These are phyloP conservation scores for Nothophaeocryptopus gaeumannii DNA, from an alignment of 2,329 filamentous ascomycete species.

Conservation along the genomic window DNA sequence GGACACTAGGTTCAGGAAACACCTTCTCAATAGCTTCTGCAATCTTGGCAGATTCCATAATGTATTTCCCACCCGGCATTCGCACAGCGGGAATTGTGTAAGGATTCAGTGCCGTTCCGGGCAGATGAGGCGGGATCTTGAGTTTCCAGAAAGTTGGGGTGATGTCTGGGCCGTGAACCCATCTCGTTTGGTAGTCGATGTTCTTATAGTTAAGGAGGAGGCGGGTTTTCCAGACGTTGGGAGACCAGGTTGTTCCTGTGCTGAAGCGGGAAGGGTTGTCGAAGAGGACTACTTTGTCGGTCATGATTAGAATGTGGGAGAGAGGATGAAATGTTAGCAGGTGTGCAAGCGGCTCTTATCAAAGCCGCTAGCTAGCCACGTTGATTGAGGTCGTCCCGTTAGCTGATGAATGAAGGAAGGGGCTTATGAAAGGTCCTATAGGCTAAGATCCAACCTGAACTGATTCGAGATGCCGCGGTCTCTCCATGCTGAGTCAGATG, in stretches of 20 bases:
- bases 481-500: too few species aligned
- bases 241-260: constrained; percentile 55
- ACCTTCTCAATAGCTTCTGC: constrained; percentile 6
- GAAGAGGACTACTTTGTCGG: constrained; percentile 11
- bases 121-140: constrained; percentile 1
- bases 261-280: constrained; percentile 9
- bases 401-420: too few species aligned
- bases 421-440: too few species aligned
- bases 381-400: too few species aligned
- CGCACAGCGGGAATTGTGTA: constrained; percentile 5
- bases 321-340: too few species aligned
- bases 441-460: too few species aligned
- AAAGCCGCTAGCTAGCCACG: too few species aligned
- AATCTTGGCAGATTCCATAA: constrained; percentile 12
- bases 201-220: constrained; percentile 11
- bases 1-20: constrained; percentile 3
- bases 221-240: constrained; percentile 66
- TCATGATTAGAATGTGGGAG: too few species aligned
- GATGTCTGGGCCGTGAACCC: constrained; percentile 9
- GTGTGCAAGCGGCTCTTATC: too few species aligned
- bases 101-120: not conserved
- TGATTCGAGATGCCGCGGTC: too few species aligned
- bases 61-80: constrained; percentile 3
- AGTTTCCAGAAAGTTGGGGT: constrained; percentile 2
- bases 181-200: constrained; percentile 9